Conservation (phyloP, 2,329 filamentous ascomycete genomes). For the Claviceps sp. region DNA sequence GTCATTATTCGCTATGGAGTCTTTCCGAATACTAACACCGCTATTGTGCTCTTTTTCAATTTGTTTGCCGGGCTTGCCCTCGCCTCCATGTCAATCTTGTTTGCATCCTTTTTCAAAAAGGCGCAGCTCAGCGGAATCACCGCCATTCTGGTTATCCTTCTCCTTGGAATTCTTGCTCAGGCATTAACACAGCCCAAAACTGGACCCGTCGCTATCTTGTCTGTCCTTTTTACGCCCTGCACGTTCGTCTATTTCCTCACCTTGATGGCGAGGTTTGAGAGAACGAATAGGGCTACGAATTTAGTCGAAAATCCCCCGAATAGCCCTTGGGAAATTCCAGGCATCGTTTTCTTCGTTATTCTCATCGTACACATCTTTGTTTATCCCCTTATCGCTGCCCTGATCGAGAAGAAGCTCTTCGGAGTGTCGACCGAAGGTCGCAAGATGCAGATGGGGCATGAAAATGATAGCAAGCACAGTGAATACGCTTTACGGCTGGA, state of each 20-base stretch:
- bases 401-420: slow-evolving; percentile 62
- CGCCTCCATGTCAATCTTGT: slow-evolving; percentile 68
- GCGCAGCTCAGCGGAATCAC: slow-evolving; percentile 80
- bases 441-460: slow-evolving; percentile 29
- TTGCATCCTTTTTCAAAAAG: slow-evolving; percentile 72
- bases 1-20: slow-evolving; percentile 49
- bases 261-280: slow-evolving; percentile 65
- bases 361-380: slow-evolving; percentile 62
- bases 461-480: slow-evolving; percentile 13
- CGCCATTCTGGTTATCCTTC: slow-evolving; percentile 55
- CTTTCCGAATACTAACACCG: slow-evolving; percentile 49
- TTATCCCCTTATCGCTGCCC: slow-evolving; percentile 62
- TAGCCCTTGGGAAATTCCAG: slow-evolving; percentile 55
- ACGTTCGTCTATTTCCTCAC: slow-evolving; percentile 75
- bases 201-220: slow-evolving; percentile 53
- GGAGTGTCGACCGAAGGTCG: slow-evolving; percentile 56
- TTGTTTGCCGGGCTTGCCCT: slow-evolving; percentile 65
- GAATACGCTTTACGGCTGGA: slow-evolving; percentile 54
- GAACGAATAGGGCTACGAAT: slow-evolving; percentile 43
- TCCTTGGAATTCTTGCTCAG: slow-evolving; percentile 74
- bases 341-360: slow-evolving; percentile 67
- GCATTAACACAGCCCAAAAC: slow-evolving; percentile 50
- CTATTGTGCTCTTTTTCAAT: slow-evolving; percentile 60
- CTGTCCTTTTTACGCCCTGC: slow-evolving; percentile 72
- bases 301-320: slow-evolving; percentile 48